Base-by-base conservation (phyloP, 495 filamentous ascomycete species). In the Xylona heveae region DNA sequence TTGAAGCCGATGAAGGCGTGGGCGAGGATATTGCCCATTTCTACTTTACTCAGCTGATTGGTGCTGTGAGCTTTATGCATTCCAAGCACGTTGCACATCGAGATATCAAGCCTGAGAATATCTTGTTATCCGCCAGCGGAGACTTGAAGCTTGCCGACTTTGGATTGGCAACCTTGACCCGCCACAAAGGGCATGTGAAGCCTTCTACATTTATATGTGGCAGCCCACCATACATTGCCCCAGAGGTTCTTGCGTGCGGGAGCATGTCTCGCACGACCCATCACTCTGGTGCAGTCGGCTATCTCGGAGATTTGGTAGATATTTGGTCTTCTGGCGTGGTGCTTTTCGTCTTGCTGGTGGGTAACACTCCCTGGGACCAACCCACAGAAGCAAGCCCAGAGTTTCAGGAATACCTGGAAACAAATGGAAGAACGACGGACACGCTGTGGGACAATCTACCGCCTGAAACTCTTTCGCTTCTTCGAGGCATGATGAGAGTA, bases 291-390 rank as follows among this genome's bases (percentile, higher is more conserved):
- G 58, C 39, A 52, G 32, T 47, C 0, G 82, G 80, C 19, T 99
- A 99, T 42, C 64, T 68, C 17, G 71, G 80, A 1, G 74, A 94
- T 43, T 54, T 80, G 31, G 76, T 78, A 19, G 88, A 99, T 44
- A 83, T 99, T 28, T 99, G 88, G 88, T 92, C 83, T 22, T 91
- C 81, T 41, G 88, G 84, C 10, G 80, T 99, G 23, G 88, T 99
- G 20, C 59, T 99, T 6, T 99, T 99, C 45, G 88, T 95, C 24
- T 59, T 99, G 3, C 52, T 99, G 12, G 82, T 84, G 4, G 88
- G 88, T 7, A 99, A 99, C 50, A 99, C 88, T 2, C 88, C 88
- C 0, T 99, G 88, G 88, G 90, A 95, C 43, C 78, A 88, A 44
- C 88, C 88, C 1, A 82, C 82, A 7, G 52, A 65, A 14, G 28